Conservation (phyloP, 1,139 yeast species). For the Williopsis jadinii region DNA sequence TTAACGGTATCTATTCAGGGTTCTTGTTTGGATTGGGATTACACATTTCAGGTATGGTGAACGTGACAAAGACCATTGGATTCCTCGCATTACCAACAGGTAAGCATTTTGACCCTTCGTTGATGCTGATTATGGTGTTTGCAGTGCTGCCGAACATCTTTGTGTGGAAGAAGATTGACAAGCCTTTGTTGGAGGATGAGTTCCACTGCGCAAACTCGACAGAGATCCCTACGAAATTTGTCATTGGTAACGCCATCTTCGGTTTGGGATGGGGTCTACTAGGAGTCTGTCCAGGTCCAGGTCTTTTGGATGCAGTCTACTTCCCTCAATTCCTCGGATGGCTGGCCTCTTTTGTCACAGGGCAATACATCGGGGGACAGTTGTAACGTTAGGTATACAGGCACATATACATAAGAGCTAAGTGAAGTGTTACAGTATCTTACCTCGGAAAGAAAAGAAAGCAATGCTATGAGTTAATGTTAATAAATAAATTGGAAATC, state of each 20-base stretch:
- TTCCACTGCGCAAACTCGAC: conserved; percentile 22
- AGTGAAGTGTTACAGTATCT: too few species aligned
- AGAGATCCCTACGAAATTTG: conserved; percentile 22
- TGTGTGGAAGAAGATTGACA: conserved; percentile 23
- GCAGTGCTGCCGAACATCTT: conserved; percentile 36
- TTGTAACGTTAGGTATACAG: background rate
- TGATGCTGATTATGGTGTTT: conserved; percentile 34
- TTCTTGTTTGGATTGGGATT: conserved; percentile 38
- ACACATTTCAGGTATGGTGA: conserved; percentile 37
- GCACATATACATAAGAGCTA: too few species aligned
- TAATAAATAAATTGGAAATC: too few species aligned
- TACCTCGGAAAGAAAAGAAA: too few species aligned
- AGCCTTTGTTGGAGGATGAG: conserved; percentile 19
- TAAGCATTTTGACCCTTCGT: conserved; percentile 37
- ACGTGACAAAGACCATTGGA: conserved; percentile 37
- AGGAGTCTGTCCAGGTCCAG: conserved; percentile 45
- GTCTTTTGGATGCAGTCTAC: conserved; percentile 15
- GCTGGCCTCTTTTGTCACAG: conserved; percentile 10
- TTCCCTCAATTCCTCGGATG: conserved; percentile 6
- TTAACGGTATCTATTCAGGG: conserved; percentile 31
- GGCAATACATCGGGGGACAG: conserved; percentile 3
- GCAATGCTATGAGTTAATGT: too few species aligned
- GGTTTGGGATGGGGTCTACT: conserved; percentile 43
- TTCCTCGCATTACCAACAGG: conserved; percentile 32
- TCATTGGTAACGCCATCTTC: conserved; percentile 34